Base-by-base conservation (phyloP, 768 basidiomycete genomes). In the Amanita rubescens region DNA sequence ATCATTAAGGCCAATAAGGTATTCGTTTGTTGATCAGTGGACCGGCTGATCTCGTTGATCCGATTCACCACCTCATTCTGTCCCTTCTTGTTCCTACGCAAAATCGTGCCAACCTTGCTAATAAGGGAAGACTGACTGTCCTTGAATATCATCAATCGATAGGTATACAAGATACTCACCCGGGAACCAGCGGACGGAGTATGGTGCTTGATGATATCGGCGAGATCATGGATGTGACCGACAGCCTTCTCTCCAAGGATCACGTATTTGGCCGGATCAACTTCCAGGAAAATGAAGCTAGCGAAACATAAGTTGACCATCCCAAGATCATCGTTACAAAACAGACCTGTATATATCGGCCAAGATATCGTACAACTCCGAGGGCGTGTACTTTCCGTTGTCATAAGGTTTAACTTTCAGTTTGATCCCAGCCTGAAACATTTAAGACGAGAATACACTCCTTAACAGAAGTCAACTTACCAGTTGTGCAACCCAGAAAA, bases 211-310 rank as follows among this genome's bases (percentile, higher is more conserved):
- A 92, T 88, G 51, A 77, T 72, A 0, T 65, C 63, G 17, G 80
- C 66, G 22, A 92, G 68, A 32, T 77, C 70, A 22, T 77, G 70
- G 9, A 88, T 67, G 46, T 87, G 71, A 2, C 63, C 68, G 51
- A 75, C 74, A 5, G 79, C 79, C 53, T 74, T 78, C 42, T 72
- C 67, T 58, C 78, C 73, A 20, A 82, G 61, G 19, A 76, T 71
- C 76, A 84, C 77, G 25, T 81, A 66, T 59, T 81, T 79, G 1
- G 78, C 71, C 1, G 77, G 62, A 49, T 87, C 85, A 19, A 81
- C 70, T 49, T 90, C 81, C 32, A 90, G 75, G 80, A 91, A 92
- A 55, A 92, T 69, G 63, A 78, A 90, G 38, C 88, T 90, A 58
- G 3, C 17, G 10, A 30, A 15, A 51, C n/a, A 53, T 49, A 10